Base-by-base conservation (phyloP, 2,329 filamentous ascomycete genomes). In the Metarhizium album region DNA sequence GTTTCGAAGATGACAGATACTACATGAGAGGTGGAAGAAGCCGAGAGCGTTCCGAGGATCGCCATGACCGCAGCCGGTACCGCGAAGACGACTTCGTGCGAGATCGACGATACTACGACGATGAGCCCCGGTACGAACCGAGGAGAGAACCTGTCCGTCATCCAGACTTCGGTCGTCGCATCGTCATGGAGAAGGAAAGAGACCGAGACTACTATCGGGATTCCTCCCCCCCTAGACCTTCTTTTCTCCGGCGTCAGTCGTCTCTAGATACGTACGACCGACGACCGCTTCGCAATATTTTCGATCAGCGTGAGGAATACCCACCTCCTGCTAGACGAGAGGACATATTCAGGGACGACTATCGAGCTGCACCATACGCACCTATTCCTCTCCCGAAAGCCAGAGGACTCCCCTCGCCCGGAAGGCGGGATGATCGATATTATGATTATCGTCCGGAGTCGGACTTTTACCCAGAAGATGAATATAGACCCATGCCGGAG, bases 191-290 rank as follows among this genome's bases (percentile, higher is more conserved):
- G 53, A 73, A 74, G 52, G 81, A 84, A 55, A 71, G 73, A 31
- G 78, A 82, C 49, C 65, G 75, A 47, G 74, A 71, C 13, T 63
- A 66, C 35, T 54, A 59, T 43, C 70, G 75, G 27, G 69, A 65
- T 42, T 67, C 75, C 4, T 75, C 78, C 9, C 78, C 76, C 49
- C 74, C 76, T 33, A 77, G 86, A 45, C 90, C 89, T 2, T 61
- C 75, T 29, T 75, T 90, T 55, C 62, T 93, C 47, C 80, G 90
- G 52, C 81, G 90, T 42, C 90, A 95, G 65, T 95, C 89, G 14
- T 95, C 89, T 48, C 75, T 95, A 38, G 90, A 95, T 65, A 95
- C 87, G 0, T 95, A 89, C 63, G 90, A 96, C 67, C 83, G 90
- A 46, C 82, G 82, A 27, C 84, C 87, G 1, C 62, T 68, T 3